Base-by-base conservation (phyloP, 2,329 filamentous ascomycete species). In the Berkeleyomyces basicola region DNA sequence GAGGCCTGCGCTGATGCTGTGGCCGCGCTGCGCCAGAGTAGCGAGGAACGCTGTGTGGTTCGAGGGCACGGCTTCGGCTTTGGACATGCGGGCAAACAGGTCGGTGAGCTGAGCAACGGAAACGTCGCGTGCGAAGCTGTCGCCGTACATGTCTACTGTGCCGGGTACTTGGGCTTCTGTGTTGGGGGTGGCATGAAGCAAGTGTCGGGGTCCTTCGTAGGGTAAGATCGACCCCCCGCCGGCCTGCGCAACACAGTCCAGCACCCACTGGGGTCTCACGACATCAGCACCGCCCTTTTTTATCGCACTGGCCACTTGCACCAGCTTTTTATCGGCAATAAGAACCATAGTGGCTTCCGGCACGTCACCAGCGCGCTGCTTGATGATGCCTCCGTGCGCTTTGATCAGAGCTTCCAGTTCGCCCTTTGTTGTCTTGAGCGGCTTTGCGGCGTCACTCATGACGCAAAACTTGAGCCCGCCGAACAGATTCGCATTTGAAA, bases 401-500 rank as follows among this genome's bases (percentile, higher is more conserved):
- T 93, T 96, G 68, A 97, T 81, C 0, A 95, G 73, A 7, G 82
- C 77, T 72, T 97, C 91, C 1, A 99, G 75, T 66, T 95, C 85
- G 0, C 80, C 77, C 72, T 96, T 96, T 4, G 80, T 80, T 71
- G 83, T 90, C 72, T 88, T 93, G 33, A 77, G 74, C 0, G 89
- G 88, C 49, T 80, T 77, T 1, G 79, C 70, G 37, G 86, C 84
- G 61, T 95, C 90, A 1, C 87, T 91, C 70, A 96, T 80, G 23
- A 97, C 81, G 74, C 84, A 95, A 70, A 96, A 95, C 47, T 82
- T 85, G 11, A 93, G 73, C 0, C 87, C 87, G 7, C 84, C 77
- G 67, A 96, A 96, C 0, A 95, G 71, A 53, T 82, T 79, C 0
- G 82, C 83, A 53, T 77, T 77, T 1, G 81, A 16, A 46, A 57